phyloP scores from a whole-genome alignment of 305 asterid genomes.

The Fraxinus xanthoxyloides region DNA sequence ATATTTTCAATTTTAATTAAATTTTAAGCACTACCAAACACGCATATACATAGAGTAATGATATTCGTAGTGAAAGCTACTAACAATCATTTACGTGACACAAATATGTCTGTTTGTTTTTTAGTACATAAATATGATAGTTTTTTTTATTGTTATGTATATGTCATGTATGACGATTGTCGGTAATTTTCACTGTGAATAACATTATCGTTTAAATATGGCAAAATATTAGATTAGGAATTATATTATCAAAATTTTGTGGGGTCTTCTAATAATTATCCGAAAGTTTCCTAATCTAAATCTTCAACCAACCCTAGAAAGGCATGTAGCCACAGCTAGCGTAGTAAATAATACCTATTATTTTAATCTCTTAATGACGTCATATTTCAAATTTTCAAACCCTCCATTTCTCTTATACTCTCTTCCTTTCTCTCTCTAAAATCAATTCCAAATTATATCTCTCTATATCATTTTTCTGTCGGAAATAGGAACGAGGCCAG shows the following conservation, averaged over 20 bases:
- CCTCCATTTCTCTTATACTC: conserved; percentile 5
- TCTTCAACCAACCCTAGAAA: background rate
- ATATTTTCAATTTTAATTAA: no score
- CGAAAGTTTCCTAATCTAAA: background rate
- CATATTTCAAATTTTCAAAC: conserved; percentile 20
- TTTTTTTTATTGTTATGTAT: no score
- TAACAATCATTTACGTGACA: no score
- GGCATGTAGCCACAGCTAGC: conserved; percentile 11
- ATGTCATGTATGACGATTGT: no score
- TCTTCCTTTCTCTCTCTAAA: conserved; percentile 9
- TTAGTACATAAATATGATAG: no score
- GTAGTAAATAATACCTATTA: conserved; percentile 5
- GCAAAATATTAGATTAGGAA: background rate
- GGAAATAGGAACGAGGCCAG: conserved; percentile 22
- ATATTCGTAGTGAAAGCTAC: no score
- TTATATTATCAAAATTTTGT: background rate
- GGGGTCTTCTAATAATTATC: background rate
- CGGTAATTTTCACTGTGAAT: no score
- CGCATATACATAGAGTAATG: no score
- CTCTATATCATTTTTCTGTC: conserved; percentile 28
- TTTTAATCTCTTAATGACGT: conserved; percentile 16
- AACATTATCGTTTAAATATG: background rate
- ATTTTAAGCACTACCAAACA: no score
- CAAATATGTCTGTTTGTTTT: no score
- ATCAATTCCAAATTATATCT: conserved; percentile 23